Percentiles rank a stretch among this genome's conserved stretches.
Evolutionary conservation across 371 early-diverging fungal genomes (phyloP).

Genomic region (Mortierella sp.): DNA sequence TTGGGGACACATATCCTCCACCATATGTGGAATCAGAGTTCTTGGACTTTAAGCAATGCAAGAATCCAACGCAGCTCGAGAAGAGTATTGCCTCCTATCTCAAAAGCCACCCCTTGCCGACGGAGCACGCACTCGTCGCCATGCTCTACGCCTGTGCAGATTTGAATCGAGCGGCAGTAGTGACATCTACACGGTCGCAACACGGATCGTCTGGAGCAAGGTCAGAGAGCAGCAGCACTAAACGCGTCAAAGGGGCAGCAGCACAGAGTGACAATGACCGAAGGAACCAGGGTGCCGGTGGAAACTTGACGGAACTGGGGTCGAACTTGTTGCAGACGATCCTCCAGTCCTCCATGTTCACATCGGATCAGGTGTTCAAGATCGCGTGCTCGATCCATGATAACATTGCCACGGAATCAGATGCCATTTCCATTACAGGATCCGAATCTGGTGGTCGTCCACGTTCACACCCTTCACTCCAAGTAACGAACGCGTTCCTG

Average conservation of each 20-base stretch:
- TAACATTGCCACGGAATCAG: constrained; percentile 11
- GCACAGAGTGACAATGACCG: too few relatives aligned
- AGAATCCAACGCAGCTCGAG: constrained; percentile 41
- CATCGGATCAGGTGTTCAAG: constrained; percentile 32
- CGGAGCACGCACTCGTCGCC: constrained; percentile 30
- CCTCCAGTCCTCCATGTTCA: constrained; percentile 29
- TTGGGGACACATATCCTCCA: not conserved
- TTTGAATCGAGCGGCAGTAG: constrained; percentile 1
- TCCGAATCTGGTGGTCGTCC: not conserved
- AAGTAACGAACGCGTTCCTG: constrained; percentile 42
- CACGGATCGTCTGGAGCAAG: not conserved
- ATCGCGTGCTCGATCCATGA: constrained; percentile 28
- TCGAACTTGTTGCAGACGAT: constrained; percentile 30
- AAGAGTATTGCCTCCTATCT: constrained; percentile 39
- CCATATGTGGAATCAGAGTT: constrained; percentile 9
- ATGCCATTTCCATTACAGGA: not conserved
- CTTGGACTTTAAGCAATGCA: constrained; percentile 21
- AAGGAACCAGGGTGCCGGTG: too few relatives aligned
- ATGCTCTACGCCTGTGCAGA: constrained; percentile 38
- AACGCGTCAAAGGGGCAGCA: too few relatives aligned
- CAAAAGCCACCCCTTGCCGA: constrained; percentile 31
- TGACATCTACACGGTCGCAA: not conserved
- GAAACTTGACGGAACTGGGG: too few relatives aligned
- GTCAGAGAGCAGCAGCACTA: too few relatives aligned
- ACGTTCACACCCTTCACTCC: constrained; percentile 13